These are phyloP conservation scores for Nitzschia sp. DNA, from an alignment of 108 stramenopile genomes.

Conservation along the genomic window DNA sequence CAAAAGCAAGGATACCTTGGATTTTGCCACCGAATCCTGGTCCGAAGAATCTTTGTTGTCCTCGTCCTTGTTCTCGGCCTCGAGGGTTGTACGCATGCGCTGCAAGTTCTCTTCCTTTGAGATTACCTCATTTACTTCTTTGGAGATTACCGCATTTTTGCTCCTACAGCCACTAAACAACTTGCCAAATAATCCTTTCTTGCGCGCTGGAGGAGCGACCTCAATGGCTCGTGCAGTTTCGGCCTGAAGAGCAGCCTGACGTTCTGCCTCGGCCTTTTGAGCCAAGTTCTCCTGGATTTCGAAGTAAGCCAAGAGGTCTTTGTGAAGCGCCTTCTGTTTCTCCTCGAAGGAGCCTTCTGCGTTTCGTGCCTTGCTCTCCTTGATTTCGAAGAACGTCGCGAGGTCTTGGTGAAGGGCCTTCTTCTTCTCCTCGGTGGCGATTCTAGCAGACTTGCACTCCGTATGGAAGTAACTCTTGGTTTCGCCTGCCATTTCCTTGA, in stretches of 20 bases:
- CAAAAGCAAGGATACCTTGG: no score
- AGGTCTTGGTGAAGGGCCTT: conserved; percentile 8
- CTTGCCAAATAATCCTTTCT: background rate
- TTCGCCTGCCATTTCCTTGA: conserved; percentile 13
- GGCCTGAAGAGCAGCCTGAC: background rate
- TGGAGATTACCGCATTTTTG: conserved; percentile 13
- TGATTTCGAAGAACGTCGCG: conserved; percentile 6
- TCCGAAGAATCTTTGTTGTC: background rate
- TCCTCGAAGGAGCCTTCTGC: background rate
- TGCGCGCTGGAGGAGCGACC: background rate
- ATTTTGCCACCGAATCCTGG: no score
- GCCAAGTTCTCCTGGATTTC: conserved; percentile 2
- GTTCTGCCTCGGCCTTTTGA: background rate
- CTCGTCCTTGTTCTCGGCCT: background rate
- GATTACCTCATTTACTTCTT: no score
- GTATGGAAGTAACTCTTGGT: conserved; percentile 18
- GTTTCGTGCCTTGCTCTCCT: background rate
- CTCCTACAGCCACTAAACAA: conserved; percentile 12
- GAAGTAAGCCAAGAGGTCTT: conserved; percentile 12
- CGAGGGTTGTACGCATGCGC: background rate
- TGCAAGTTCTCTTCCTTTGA: conserved; percentile 2
- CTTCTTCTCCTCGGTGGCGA: conserved; percentile 5
- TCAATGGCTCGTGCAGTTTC: background rate
- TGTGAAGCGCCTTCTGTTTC: conserved; percentile 6
- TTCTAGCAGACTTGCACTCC: conserved; percentile 11